These are phyloP conservation scores for Sugiyamaella boreocaroliniensis DNA, from an alignment of 805 yeast species.

Conservation along the genomic window DNA sequence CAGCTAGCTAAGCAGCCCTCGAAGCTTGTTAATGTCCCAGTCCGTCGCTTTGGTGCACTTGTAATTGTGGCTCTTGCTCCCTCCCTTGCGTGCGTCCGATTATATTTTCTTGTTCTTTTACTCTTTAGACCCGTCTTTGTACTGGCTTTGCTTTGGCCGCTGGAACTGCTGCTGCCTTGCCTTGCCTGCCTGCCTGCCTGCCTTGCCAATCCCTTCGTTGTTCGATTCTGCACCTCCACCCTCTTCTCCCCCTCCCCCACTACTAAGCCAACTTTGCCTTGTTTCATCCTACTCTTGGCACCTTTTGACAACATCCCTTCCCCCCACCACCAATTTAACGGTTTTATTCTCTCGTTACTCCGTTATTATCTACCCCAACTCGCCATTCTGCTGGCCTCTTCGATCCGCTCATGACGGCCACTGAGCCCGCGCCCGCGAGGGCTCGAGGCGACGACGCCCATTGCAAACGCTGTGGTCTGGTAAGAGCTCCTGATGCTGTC, in stretches of 20 bases:
- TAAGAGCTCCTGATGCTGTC: neutral
- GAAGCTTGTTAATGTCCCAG: too few species aligned
- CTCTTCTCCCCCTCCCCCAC: too few species aligned
- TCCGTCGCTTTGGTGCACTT: too few species aligned
- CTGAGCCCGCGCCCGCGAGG: slow-evolving; percentile 13
- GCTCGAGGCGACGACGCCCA: slow-evolving; percentile 15
- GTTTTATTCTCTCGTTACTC: too few species aligned
- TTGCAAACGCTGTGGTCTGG: slow-evolving; percentile 16
- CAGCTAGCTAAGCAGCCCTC: too few species aligned
- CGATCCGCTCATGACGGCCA: neutral
- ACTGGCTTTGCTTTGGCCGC: neutral
- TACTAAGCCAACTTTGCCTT: neutral
- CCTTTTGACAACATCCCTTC: neutral
- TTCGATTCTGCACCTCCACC: neutral
- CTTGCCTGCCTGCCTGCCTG: neutral
- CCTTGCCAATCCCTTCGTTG: neutral
- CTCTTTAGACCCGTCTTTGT: neutral
- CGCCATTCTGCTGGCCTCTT: neutral
- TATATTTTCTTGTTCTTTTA: too few species aligned
- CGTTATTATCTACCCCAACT: neutral
- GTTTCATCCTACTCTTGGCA: neutral
- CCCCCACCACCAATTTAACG: too few species aligned
- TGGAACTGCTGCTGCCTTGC: neutral
- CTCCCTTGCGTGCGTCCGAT: too few species aligned
- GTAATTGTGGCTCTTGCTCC: too few species aligned